Evolutionary conservation across 805 yeast species (phyloP).

Genomic region (Yamadazyma sp.): DNA sequence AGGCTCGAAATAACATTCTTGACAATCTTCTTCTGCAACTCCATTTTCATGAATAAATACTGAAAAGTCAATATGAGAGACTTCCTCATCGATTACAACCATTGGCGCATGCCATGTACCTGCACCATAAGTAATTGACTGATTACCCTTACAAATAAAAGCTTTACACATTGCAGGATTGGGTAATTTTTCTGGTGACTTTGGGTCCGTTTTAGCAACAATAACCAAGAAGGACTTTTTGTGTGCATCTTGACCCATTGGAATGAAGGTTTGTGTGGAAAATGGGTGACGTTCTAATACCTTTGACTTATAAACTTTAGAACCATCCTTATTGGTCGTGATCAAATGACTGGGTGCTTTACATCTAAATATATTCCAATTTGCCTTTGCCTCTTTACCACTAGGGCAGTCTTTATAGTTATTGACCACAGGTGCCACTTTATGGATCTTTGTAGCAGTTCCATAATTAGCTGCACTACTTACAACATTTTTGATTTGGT

Average conservation of each 20-base stretch:
- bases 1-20: constrained; percentile 70
- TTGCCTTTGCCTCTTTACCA: constrained; percentile 50
- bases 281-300: constrained; percentile 90
- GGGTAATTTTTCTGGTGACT: constrained; percentile 47
- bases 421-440: constrained; percentile 68
- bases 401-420: constrained; percentile 47
- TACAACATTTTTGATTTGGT: constrained; percentile 52
- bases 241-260: constrained; percentile 64
- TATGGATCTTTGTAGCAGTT: constrained; percentile 77
- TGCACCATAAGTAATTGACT: constrained; percentile 83
- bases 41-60: constrained; percentile 88
- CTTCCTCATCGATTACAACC: constrained; percentile 69
- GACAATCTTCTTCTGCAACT: constrained; percentile 73
- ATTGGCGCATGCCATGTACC: constrained; percentile 97
- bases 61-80: constrained; percentile 65
- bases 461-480: constrained; percentile 79
- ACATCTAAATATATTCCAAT: constrained; percentile 83
- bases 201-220: constrained; percentile 56
- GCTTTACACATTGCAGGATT: constrained; percentile 61
- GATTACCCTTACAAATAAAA: constrained; percentile 75
- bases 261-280: constrained; percentile 86
- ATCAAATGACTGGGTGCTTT: constrained; percentile 69
- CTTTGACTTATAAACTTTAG: constrained; percentile 45
- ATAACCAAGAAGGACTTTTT: constrained; percentile 70
- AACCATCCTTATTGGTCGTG: constrained; percentile 10